Conservation (phyloP, 2,329 filamentous ascomycete genomes). For the Didymella keratinophila region DNA sequence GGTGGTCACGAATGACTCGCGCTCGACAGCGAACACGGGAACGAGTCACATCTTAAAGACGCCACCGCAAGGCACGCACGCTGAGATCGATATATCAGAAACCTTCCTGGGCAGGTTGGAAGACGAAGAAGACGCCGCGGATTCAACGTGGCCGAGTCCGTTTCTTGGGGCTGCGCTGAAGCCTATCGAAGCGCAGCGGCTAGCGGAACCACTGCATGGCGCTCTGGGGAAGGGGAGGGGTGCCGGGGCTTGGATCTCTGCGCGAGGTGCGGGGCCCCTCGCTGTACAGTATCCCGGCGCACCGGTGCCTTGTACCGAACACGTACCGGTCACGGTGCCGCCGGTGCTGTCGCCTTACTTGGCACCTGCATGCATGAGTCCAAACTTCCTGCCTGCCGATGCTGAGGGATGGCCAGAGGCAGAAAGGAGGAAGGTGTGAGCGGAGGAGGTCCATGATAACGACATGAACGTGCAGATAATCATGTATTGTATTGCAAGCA, state of each 20-base stretch:
- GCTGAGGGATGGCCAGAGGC: neutral
- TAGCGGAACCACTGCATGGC: neutral
- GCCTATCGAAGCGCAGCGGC: neutral
- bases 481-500: no score
- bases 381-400: constrained; percentile 23
- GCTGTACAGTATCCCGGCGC: constrained; percentile 11
- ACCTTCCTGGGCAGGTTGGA: neutral
- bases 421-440: neutral
- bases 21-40: neutral
- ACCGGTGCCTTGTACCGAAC: neutral
- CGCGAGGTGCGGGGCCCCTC: neutral
- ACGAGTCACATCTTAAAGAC: neutral
- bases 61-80: neutral
- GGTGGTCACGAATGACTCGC: constrained; percentile 17
- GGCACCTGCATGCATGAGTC: constrained; percentile 17
- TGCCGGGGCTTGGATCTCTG: neutral
- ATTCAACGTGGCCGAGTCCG: constrained; percentile 3
- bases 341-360: constrained; percentile 1
- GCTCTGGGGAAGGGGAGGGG: no score
- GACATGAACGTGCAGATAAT: no score
- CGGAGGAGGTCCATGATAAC: no score
- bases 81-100: neutral
- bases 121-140: neutral
- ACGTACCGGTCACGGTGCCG: neutral
- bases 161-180: neutral